Conservation (phyloP, 2,329 filamentous ascomycete genomes). For the Coccinonectria pachysandricola region DNA sequence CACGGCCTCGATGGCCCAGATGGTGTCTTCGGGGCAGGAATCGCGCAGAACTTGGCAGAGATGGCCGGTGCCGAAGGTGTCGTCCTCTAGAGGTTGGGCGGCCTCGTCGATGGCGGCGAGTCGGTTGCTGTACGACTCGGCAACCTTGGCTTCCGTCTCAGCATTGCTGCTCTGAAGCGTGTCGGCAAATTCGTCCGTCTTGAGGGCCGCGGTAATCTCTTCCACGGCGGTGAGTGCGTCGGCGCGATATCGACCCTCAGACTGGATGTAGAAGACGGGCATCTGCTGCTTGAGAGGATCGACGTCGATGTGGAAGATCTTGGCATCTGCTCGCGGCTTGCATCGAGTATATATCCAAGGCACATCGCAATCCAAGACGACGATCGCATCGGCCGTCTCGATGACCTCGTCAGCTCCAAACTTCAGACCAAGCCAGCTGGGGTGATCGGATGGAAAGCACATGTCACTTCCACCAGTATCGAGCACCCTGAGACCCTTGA, state of each 20-base stretch:
- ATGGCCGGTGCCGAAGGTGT: constrained; percentile 33
- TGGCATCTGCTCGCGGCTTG: constrained; percentile 40
- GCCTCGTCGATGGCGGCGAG: constrained; percentile 48
- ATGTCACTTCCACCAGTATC: constrained; percentile 73
- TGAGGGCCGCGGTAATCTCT: constrained; percentile 57
- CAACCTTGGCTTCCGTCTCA: constrained; percentile 33
- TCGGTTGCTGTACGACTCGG: constrained; percentile 46
- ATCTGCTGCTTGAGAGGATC: constrained; percentile 62
- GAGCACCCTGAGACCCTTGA: constrained; percentile 60
- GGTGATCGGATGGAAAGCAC: constrained; percentile 67
- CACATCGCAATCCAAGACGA: constrained; percentile 82
- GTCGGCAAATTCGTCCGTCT: constrained; percentile 31
- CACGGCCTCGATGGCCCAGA: constrained; percentile 70
- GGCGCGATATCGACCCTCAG: constrained; percentile 55
- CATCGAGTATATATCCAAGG: constrained; percentile 83
- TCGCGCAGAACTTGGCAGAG: constrained; percentile 22
- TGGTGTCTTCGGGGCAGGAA: constrained; percentile 40
- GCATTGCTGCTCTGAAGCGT: constrained; percentile 22
- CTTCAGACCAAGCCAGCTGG: constrained; percentile 56
- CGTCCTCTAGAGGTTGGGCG: constrained; percentile 48
- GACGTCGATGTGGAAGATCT: constrained; percentile 54
- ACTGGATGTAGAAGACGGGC: constrained; percentile 61
- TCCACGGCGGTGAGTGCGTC: constrained; percentile 54
- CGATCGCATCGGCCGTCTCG: constrained; percentile 67
- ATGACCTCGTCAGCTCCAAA: constrained; percentile 68